Evolutionary conservation across 2,329 filamentous ascomycete genomes (phyloP), one percentile per base, ranked within the genome.

Genomic region (Pseudogymnoascus sp.): DNA sequence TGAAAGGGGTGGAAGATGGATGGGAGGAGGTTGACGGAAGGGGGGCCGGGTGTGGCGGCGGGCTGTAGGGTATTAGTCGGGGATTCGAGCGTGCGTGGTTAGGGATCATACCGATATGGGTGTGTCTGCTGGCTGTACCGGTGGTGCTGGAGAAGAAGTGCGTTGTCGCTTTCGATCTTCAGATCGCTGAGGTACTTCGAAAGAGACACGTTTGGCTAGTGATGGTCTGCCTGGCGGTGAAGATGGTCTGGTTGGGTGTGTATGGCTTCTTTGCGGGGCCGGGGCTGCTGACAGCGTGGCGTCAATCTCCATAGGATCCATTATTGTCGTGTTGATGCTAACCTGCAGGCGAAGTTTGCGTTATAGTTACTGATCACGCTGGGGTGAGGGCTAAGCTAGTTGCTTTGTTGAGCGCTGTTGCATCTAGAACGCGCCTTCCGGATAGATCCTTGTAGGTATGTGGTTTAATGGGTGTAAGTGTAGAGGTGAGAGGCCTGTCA

Each of bases 1-100:
- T 52, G 33, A 61, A 68, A 69, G 3, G 66, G 64, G n/a, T 60
- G 57, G 58, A 69, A 69, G 61, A 69, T 67, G 10, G 65, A 63
- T 13, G 60, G 34, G 35, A 58, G 28, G 12, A 60, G 52, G 21
- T 18, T 28, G 45, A 60, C 21, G 13, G 57, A 39, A 57, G 39
- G 9, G 45, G 58, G 12, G 13, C 5, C 5, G 12, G 30, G 15
- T n/a, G 18, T 48, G n/a, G 26, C 8, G 5, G 37, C n/a, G 10
- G n/a, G 30, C 30, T 61, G 21, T 8, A 6, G 10, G 30, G 8
- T 33, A n/a, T 41, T 21, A 52, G 38, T 21, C 5, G 4, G 35
- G 15, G 8, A 3, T 33, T 26, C 9, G 10, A 12, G 19, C 13
- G 21, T 4, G 12, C 12, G 26, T 7, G 57, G 19, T 30, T 10